These are phyloP conservation scores for Euphorbia peplus DNA, from an alignment of 345 rosid genomes.

Conservation along the genomic window DNA sequence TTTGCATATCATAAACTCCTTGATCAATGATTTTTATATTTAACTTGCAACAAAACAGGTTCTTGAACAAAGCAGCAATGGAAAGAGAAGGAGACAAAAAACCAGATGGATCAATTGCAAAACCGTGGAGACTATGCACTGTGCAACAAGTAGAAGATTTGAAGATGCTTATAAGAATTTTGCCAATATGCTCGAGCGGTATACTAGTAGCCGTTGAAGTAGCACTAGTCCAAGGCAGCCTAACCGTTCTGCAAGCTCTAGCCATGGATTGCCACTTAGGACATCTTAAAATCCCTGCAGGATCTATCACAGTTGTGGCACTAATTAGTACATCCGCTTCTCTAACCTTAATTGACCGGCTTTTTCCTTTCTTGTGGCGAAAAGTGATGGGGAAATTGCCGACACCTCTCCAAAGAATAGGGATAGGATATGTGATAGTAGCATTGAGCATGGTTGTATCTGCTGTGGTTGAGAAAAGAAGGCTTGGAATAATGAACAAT, in stretches of 20 bases:
- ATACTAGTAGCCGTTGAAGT: conserved; percentile 35
- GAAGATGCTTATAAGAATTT: conserved; percentile 40
- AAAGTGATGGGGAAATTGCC: conserved; percentile 19
- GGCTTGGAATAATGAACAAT: neutral
- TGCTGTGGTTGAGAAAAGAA: neutral
- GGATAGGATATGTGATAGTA: neutral
- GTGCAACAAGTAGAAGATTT: conserved; percentile 64
- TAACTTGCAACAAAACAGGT: conserved; percentile 25
- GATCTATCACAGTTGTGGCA: conserved; percentile 35
- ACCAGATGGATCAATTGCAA: neutral
- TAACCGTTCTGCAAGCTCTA: neutral
- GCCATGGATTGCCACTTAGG: neutral
- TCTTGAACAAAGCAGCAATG: conserved; percentile 35
- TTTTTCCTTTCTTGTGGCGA: conserved; percentile 34
- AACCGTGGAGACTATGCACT: conserved; percentile 47
- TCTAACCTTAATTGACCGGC: conserved; percentile 31
- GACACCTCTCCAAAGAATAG: neutral
- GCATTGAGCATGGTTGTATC: neutral
- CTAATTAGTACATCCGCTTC: conserved; percentile 24
- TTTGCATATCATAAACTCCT: neutral
- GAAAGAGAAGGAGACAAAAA: neutral
- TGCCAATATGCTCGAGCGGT: conserved; percentile 37
- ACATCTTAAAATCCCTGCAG: conserved; percentile 11
- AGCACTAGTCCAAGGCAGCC: conserved; percentile 18
- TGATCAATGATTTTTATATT: too few species aligned